Base-by-base conservation (phyloP, 352 stramenopile genomes). In the Globisporangium irregulare region DNA sequence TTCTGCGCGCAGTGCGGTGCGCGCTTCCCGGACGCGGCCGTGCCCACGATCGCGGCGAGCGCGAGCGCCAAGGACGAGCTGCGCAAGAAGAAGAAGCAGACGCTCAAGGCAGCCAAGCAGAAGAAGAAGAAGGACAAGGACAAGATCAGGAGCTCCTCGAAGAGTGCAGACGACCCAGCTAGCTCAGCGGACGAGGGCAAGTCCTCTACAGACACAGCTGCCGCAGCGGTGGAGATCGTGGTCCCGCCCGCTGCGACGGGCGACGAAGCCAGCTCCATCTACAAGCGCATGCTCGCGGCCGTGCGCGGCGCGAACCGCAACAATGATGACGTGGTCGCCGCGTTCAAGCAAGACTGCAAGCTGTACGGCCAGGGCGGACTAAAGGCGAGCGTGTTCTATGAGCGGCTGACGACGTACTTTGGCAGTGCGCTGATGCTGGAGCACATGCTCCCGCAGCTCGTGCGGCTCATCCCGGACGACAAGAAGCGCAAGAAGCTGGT, bases 291-390 rank as follows among this genome's bases (percentile, higher is more conserved):
- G 78, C 72, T 95, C 24, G 85, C 85, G 36, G 84, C 84, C 4
- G 87, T 95, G 58, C 82, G 84, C 50, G 85, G 84, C 34, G 84
- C 85, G 25, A 91, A 94, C 69, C 77, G 72, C 32, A 78, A 87
- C 70, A 87, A 91, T 60, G 76, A 93, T 64, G 84, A 93, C 55
- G 80, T 89, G 5, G 78, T 91, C 3, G 64, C 73, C 2, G 84
- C 80, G 22, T 95, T 95, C 72, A 93, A 93, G 74, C 64, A 73
- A 15, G 87, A 93, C 74, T 95, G 87, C 72, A 93, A 92, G 71
- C 73, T 73, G 32, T 95, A 84, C 62, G 87, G 87, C 15, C 80
- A 89, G 60, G 85, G 81, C 15, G 73, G 84, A 20, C 59, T 93
- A 32, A 85, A 82, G 14, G 84, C 87, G 12, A 71, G 75, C 20